A percentile compares a stretch with the other conserved stretches of the same genome.
Conservation (phyloP, 202 grass and related monocot species). For the Elaeis oleifera region DNA sequence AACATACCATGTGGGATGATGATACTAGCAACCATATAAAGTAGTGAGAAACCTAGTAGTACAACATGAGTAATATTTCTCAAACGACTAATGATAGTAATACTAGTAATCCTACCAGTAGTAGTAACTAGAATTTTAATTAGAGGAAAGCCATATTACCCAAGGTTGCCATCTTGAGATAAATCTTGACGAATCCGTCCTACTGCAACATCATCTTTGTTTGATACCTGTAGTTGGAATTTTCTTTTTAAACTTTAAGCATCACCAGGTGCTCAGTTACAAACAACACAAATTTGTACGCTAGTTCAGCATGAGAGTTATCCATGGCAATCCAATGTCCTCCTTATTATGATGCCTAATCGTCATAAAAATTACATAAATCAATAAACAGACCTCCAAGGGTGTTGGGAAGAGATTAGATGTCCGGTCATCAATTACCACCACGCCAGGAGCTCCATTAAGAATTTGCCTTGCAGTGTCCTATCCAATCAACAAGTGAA, state of each 20-base stretch:
- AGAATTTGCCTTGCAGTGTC: constrained; percentile 81
- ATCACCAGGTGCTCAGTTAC: too few species aligned
- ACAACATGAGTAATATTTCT: too few species aligned
- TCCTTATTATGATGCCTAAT: too few species aligned
- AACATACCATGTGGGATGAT: background rate
- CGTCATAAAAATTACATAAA: too few species aligned
- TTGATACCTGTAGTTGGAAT: constrained; percentile 55
- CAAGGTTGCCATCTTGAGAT: constrained; percentile 70
- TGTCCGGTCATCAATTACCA: constrained; percentile 64
- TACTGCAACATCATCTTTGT: constrained; percentile 86
- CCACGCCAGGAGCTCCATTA: constrained; percentile 68
- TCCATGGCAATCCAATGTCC: too few species aligned
- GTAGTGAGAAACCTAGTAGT: too few species aligned
- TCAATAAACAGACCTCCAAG: constrained; percentile 52
- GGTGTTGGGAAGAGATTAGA: constrained; percentile 77
- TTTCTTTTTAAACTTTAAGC: too few species aligned
- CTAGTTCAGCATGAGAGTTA: too few species aligned
- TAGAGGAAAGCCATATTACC: constrained; percentile 28
- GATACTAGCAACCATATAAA: too few species aligned
- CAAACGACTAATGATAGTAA: too few species aligned
- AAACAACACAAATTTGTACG: too few species aligned
- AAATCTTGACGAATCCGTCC: constrained; percentile 90
- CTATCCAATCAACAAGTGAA: constrained; percentile 39
- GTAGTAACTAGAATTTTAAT: background rate
- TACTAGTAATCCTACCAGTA: too few species aligned